phyloP scores from a whole-genome alignment of 2,329 filamentous ascomycete genomes.

The Alternaria sp. region DNA sequence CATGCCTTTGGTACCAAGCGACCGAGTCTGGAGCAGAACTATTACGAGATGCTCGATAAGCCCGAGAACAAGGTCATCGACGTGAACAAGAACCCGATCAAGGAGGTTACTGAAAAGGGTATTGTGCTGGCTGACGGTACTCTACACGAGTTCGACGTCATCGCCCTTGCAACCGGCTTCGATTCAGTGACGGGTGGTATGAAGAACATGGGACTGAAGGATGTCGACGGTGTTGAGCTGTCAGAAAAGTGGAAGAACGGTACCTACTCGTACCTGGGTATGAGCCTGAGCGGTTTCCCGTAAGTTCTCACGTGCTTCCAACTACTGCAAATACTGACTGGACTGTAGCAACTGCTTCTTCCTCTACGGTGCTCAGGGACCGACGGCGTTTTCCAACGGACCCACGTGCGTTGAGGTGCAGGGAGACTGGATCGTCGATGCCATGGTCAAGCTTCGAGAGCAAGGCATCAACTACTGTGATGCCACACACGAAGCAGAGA shows the following conservation, averaged over 20 bases:
- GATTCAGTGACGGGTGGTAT: slow-evolving; percentile 54
- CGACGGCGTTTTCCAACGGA: slow-evolving; percentile 56
- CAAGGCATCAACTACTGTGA: slow-evolving; percentile 51
- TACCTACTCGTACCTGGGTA: slow-evolving; percentile 52
- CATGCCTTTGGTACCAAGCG: slow-evolving; percentile 57
- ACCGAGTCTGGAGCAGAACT: slow-evolving; percentile 56
- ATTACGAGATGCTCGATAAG: slow-evolving; percentile 54
- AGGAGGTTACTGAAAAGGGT: slow-evolving; percentile 48
- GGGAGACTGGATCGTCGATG: slow-evolving; percentile 54
- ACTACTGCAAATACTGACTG: not conserved
- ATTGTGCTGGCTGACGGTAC: slow-evolving; percentile 51
- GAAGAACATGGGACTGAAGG: slow-evolving; percentile 49
- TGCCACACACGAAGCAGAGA: slow-evolving; percentile 51
- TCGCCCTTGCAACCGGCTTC: slow-evolving; percentile 56
- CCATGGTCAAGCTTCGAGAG: slow-evolving; percentile 48
- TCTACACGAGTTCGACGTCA: slow-evolving; percentile 52
- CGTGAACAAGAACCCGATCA: slow-evolving; percentile 52
- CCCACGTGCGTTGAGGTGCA: slow-evolving; percentile 55
- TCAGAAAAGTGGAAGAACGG: slow-evolving; percentile 52
- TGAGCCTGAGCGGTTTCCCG: slow-evolving; percentile 48
- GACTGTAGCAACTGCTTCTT: slow-evolving; percentile 50
- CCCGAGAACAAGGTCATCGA: slow-evolving; percentile 54
- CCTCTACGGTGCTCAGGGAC: slow-evolving; percentile 56
- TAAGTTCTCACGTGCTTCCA: not conserved
- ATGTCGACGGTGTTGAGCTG: slow-evolving; percentile 47